Conservation (phyloP, 495 filamentous ascomycete species). For the Terfezia claveryi region DNA sequence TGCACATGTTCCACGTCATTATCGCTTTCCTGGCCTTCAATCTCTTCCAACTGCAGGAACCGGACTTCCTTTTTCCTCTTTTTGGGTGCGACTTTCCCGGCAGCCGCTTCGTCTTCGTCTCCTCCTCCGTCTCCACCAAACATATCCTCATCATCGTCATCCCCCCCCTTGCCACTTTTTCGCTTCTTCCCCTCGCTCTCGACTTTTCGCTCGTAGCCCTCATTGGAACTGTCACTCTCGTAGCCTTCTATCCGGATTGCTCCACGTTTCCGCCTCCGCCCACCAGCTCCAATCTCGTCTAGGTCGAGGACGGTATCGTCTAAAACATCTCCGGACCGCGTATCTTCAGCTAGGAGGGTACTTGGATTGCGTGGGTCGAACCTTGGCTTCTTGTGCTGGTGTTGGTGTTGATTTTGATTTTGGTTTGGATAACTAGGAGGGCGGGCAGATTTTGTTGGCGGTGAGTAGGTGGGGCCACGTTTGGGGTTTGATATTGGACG, state of each 20-base stretch:
- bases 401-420: not conserved
- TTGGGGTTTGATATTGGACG: too few species aligned
- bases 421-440: not conserved
- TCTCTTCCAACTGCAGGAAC: slow-evolving; percentile 53
- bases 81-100: slow-evolving; percentile 21
- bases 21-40: slow-evolving; percentile 60
- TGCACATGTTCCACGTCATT: slow-evolving; percentile 19
- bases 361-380: slow-evolving; percentile 93
- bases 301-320: slow-evolving; percentile 48
- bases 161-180: slow-evolving; percentile 21
- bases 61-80: slow-evolving; percentile 61
- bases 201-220: slow-evolving; percentile 50
- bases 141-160: slow-evolving; percentile 72
- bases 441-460: too few species aligned
- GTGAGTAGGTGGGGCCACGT: too few species aligned
- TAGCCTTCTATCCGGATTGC: slow-evolving; percentile 93
- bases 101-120: slow-evolving; percentile 26
- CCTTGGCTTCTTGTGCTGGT: slow-evolving; percentile 37
- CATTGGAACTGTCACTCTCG: slow-evolving; percentile 82
- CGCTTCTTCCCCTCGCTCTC: slow-evolving; percentile 34
- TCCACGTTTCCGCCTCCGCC: slow-evolving; percentile 58
- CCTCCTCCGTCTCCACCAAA: slow-evolving; percentile 48
- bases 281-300: slow-evolving; percentile 74
- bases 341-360: slow-evolving; percentile 46
- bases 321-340: slow-evolving; percentile 26